phyloP scores from a whole-genome alignment of 176 grass and related monocot species.

The Elaeis guineensis region DNA sequence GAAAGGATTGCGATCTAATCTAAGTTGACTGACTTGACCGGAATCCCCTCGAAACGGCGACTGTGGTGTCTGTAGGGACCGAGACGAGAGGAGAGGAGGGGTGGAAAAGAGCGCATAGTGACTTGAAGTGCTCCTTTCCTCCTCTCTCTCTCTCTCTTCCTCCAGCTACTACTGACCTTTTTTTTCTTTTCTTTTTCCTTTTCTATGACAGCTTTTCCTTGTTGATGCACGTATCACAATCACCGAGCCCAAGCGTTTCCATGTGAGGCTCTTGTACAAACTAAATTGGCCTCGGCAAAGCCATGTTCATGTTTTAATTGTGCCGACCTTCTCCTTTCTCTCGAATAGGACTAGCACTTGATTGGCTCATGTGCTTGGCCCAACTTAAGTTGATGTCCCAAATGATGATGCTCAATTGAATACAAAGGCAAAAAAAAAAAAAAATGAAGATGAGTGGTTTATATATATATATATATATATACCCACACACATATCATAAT shows the following conservation, averaged over 20 bases:
- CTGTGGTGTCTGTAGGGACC: background rate
- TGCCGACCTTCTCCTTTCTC: constrained; percentile 13
- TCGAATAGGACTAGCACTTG: background rate
- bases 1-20: constrained; percentile 1
- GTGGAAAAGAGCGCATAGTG: too few species aligned
- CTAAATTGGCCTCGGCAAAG: background rate
- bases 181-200: background rate
- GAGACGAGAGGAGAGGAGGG: background rate
- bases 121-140: background rate
- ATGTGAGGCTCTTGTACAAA: background rate
- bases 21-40: constrained; percentile 28
- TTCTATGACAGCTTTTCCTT: constrained; percentile 10
- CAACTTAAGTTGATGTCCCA: constrained; percentile 1
- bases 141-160: background rate
- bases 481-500: too few species aligned
- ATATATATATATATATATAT: too few species aligned
- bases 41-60: constrained; percentile 20
- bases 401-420: constrained; percentile 32
- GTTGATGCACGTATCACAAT: background rate
- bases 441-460: too few species aligned
- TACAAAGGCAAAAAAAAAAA: too few species aligned
- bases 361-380: constrained; percentile 28
- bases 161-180: constrained; percentile 6
- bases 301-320: too few species aligned
- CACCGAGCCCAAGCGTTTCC: constrained; percentile 9